Conservation (phyloP, 148 eudicot species). For the Camellia lanceoleosa region DNA sequence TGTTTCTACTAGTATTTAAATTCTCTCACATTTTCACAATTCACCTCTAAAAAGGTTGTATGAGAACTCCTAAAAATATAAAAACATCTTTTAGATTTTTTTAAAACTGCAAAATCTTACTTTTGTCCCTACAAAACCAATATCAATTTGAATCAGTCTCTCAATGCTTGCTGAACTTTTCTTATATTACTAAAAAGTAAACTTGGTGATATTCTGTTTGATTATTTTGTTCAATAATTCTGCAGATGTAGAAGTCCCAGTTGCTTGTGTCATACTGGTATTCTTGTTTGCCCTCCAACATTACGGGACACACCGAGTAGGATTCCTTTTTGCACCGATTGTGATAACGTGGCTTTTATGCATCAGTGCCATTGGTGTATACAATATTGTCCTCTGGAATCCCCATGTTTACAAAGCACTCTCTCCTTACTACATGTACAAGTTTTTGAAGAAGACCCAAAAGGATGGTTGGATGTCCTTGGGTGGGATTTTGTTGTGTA, state of each 20-base stretch:
- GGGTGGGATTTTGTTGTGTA: conserved; percentile 92
- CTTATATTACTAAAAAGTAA: not conserved
- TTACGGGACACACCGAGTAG: conserved; percentile 86
- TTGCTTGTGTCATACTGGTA: conserved; percentile 74
- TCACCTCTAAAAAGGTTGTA: too few species aligned
- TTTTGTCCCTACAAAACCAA: not conserved
- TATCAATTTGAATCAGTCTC: not conserved
- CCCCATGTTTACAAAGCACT: conserved; percentile 80
- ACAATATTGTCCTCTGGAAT: conserved; percentile 83
- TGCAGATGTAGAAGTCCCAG: conserved; percentile 92
- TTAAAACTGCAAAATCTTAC: not conserved
- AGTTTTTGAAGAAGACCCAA: conserved; percentile 82
- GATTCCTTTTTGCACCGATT: conserved; percentile 88
- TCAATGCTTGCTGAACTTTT: not conserved
- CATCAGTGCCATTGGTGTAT: conserved; percentile 86
- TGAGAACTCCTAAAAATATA: too few species aligned
- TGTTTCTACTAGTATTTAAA: too few species aligned
- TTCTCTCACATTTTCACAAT: too few species aligned
- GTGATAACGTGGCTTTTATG: conserved; percentile 85
- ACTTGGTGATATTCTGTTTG: conserved; percentile 1
- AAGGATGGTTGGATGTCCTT: conserved; percentile 94
- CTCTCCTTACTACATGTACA: conserved; percentile 97
- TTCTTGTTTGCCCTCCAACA: conserved; percentile 83
- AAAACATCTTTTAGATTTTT: not conserved
- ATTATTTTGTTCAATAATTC: not conserved